phyloP scores from a whole-genome alignment of 2,329 filamentous ascomycete genomes.

The Colletotrichum sidae region DNA sequence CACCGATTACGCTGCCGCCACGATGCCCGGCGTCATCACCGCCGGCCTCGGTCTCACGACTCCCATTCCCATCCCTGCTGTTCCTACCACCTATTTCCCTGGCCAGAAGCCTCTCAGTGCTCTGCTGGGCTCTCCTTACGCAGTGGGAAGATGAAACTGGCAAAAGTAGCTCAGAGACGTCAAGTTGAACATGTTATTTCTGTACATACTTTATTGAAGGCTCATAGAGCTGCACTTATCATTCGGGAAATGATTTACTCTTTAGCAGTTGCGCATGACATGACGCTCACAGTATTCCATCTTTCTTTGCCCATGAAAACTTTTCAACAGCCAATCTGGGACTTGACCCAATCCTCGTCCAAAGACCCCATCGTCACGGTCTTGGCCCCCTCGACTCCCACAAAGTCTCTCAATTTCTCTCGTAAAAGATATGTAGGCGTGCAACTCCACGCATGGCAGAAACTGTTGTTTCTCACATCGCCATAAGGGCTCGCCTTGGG shows the following conservation, averaged over 20 bases:
- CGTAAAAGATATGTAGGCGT: constrained; percentile 45
- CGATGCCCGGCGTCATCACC: constrained; percentile 27
- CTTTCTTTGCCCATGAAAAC: background rate
- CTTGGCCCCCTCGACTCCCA: constrained; percentile 2
- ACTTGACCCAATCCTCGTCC: constrained; percentile 24
- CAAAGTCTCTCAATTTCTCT: constrained; percentile 27
- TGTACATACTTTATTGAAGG: constrained; percentile 25
- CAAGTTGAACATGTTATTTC: background rate
- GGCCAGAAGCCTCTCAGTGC: constrained; percentile 21
- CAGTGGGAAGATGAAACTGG: too few relatives aligned
- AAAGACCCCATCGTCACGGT: constrained; percentile 18
- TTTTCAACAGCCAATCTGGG: background rate
- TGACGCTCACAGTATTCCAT: too few relatives aligned
- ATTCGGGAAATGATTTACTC: constrained; percentile 15
- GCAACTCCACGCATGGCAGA: constrained; percentile 49
- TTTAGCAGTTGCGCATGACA: too few relatives aligned
- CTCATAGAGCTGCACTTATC: constrained; percentile 7
- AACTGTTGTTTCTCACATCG: constrained; percentile 47
- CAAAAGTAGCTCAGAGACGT: too few relatives aligned
- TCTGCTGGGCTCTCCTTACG: constrained; percentile 16
- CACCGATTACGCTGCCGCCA: constrained; percentile 18
- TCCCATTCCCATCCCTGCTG: constrained; percentile 25
- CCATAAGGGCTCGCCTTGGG: constrained; percentile 45
- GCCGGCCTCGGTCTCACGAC: constrained; percentile 28
- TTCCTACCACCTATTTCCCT: constrained; percentile 33